These are phyloP conservation scores for Candida nemodendra DNA, from an alignment of 805 yeast genomes.

Conservation along the genomic window DNA sequence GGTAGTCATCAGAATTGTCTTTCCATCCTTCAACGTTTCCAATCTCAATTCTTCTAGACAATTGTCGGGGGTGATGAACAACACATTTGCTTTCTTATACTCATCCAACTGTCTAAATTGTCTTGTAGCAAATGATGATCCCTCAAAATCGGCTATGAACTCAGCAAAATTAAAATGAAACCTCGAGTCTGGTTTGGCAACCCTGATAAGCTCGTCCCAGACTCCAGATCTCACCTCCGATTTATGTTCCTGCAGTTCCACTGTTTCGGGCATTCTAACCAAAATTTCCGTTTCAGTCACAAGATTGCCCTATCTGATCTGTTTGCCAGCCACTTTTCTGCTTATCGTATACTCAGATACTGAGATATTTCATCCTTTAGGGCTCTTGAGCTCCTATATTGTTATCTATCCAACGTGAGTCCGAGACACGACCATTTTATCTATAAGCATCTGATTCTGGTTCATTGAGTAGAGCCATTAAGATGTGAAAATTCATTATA, in stretches of 20 bases:
- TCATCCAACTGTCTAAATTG: conserved; percentile 15
- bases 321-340: too few species aligned
- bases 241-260: conserved; percentile 11
- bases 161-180: conserved; percentile 32
- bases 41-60: conserved; percentile 30
- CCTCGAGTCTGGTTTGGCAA: conserved; percentile 31
- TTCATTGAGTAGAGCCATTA: too few species aligned
- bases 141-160: conserved; percentile 33
- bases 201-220: conserved; percentile 29
- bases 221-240: conserved; percentile 28
- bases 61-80: conserved; percentile 33
- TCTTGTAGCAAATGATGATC: conserved; percentile 24
- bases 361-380: too few species aligned
- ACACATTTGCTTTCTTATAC: conserved; percentile 14
- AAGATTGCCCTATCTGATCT: too few species aligned
- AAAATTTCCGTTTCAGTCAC: too few species aligned
- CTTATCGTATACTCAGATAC: too few species aligned
- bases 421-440: too few species aligned
- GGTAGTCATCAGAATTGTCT: conserved; percentile 30
- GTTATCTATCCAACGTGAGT: too few species aligned
- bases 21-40: conserved; percentile 24
- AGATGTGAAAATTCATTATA: too few species aligned
- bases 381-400: too few species aligned
- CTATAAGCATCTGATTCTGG: too few species aligned
- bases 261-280: too few species aligned